phyloP scores from a whole-genome alignment of 495 filamentous ascomycete species.

The Lophiostoma macrostomum region DNA sequence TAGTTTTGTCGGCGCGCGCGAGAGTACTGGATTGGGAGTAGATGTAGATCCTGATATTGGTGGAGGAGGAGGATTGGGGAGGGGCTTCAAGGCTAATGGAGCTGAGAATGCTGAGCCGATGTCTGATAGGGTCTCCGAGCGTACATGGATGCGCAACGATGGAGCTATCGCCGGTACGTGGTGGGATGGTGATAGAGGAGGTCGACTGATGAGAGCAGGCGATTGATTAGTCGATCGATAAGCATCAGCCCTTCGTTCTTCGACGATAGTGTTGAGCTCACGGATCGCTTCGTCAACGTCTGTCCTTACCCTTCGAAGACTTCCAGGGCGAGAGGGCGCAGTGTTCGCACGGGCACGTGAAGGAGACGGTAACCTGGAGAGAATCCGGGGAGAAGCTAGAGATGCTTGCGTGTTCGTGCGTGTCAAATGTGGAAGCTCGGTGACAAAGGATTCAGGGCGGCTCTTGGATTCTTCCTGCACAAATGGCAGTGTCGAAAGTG shows the following conservation, averaged over 20 bases:
- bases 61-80: conserved; percentile 23
- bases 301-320: conserved; percentile 21
- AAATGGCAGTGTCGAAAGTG: conserved; percentile 6
- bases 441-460: conserved; percentile 17
- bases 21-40: no score
- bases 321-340: conserved; percentile 14
- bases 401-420: conserved; percentile 17
- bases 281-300: conserved; percentile 39
- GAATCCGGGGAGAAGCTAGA: conserved; percentile 10
- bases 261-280: conserved; percentile 40
- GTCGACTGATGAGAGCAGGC: conserved; percentile 18
- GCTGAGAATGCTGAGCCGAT: conserved; percentile 37
- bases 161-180: conserved; percentile 39
- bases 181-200: conserved; percentile 26
- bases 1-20: conserved; percentile 14
- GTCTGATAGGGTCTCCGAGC: conserved; percentile 37
- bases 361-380: conserved; percentile 25
- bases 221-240: conserved; percentile 19
- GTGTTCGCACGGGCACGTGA: conserved; percentile 24
- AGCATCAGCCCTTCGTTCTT: conserved; percentile 35
- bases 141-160: conserved; percentile 29
- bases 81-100: conserved; percentile 26
- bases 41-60: neutral
- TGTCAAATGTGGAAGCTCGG: neutral
- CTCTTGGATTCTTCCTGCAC: conserved; percentile 17